Base-by-base conservation (phyloP, 768 basidiomycete species). In the Chlorophyllum brunneum region DNA sequence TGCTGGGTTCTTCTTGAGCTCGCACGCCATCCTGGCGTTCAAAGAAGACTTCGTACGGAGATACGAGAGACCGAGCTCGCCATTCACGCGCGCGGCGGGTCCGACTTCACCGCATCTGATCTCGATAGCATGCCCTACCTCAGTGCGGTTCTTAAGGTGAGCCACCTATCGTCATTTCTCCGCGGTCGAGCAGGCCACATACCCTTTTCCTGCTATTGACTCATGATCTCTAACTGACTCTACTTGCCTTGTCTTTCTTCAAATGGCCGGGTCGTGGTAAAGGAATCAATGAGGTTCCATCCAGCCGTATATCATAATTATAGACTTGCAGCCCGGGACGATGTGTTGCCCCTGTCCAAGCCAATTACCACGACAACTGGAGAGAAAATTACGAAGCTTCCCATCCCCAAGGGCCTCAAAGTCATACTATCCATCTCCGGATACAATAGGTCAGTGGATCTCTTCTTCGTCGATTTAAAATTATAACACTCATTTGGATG, bases 1-100 rank as follows among this genome's bases (percentile, higher is more conserved):
- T 72, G 71, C 47, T 91, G 84, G 82, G 73, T 77, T 5, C 65
- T 89, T 10, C 70, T 84, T 47, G 81, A 85, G 55, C 72, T 92
- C 26, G 76, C 83, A 8, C 75, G 72, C 27, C 69, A 82, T 56
- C 80, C 79, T 0, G 69, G 79, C 6, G 64, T 82, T 5, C 88
- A 92, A 65, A 69, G 66, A 2, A 74, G 70, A 51, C 76, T 92
- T 31, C 78, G 90, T 15, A 62, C 67, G 0, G 89, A 91, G 67
- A 75, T 86, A 34, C 64, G 65, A 60, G 64, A 77, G 22, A 69
- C 67, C 59, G 62, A 74, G 50, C 48, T 53, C 15, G 66, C 59
- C 13, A 56, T 77, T 11, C 65, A 66, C 36, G 62, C 61, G n/a
- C 68, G 70, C 11, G 73, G 74, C 24, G 65, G 68, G 16, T 60